Percentiles rank a stretch among this genome's conserved stretches.
Evolutionary conservation across 2,329 filamentous ascomycete species (phyloP).

Genomic region (Alternaria triticimaculans): DNA sequence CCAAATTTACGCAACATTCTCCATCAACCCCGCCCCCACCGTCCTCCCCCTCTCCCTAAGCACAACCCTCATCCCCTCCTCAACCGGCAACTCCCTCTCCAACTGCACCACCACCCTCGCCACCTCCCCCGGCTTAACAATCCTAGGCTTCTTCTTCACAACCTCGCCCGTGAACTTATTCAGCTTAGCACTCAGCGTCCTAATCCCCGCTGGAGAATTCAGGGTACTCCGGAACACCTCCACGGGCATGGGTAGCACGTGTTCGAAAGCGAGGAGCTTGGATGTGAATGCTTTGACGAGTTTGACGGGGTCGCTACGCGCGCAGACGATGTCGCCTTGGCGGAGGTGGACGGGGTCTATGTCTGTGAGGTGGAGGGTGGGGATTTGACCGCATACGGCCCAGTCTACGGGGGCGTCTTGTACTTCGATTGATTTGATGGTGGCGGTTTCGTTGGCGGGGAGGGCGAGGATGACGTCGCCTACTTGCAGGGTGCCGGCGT

Average conservation of each 20-base stretch:
- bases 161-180: constrained; percentile 80
- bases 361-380: constrained; percentile 80
- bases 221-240: constrained; percentile 88
- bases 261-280: constrained; percentile 88
- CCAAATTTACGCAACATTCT: constrained; percentile 58
- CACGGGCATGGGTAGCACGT: constrained; percentile 84
- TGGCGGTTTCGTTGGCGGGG: constrained; percentile 80
- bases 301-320: constrained; percentile 68
- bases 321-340: constrained; percentile 85
- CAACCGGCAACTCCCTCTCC: constrained; percentile 76
- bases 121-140: constrained; percentile 79
- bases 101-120: constrained; percentile 80
- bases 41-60: constrained; percentile 82
- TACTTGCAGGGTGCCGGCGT: constrained; percentile 81
- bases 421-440: constrained; percentile 80
- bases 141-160: constrained; percentile 81
- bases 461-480: constrained; percentile 82
- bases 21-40: constrained; percentile 84
- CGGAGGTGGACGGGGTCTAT: constrained; percentile 82
- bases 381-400: constrained; percentile 91
- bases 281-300: constrained; percentile 77
- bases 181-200: constrained; percentile 72
- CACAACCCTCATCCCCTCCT: constrained; percentile 80
- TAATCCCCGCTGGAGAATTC: constrained; percentile 77
- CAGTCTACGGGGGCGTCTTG: constrained; percentile 78